These are phyloP conservation scores for Stephania japonica DNA, from an alignment of 164 flowering plant genomes.

Conservation along the genomic window DNA sequence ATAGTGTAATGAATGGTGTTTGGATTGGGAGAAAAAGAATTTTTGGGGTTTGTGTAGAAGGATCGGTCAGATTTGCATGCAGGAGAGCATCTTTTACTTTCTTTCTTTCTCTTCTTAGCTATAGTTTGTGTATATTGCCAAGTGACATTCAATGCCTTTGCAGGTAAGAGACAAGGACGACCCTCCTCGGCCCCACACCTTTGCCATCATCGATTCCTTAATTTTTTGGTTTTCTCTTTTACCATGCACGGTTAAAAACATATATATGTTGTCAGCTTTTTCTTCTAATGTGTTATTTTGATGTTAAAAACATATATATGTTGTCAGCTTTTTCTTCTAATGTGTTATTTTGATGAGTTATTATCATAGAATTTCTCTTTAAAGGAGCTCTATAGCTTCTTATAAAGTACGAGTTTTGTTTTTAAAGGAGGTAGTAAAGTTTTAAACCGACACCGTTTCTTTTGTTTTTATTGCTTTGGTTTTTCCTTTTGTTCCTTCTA, in stretches of 20 bases:
- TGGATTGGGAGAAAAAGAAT: not conserved
- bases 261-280: not conserved
- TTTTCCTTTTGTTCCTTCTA: too few species aligned
- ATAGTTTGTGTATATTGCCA: conserved; percentile 21
- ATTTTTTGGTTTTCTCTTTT: not conserved
- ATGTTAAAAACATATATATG: too few species aligned
- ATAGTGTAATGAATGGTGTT: not conserved
- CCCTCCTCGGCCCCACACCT: conserved; percentile 10
- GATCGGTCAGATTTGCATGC: conserved; percentile 11
- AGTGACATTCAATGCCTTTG: conserved; percentile 28
- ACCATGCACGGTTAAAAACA: not conserved
- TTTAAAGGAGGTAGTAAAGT: too few species aligned
- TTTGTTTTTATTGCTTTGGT: too few species aligned
- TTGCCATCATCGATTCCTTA: conserved; percentile 5
- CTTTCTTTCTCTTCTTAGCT: not conserved
- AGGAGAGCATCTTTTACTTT: conserved; percentile 21
- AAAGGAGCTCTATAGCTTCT: too few species aligned
- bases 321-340: not conserved
- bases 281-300: not conserved
- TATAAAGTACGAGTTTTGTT: too few species aligned
- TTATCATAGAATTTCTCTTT: too few species aligned
- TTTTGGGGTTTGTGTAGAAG: not conserved
- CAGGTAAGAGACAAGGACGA: conserved; percentile 24
- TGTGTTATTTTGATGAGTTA: too few species aligned
- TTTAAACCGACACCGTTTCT: too few species aligned